These are phyloP conservation scores for Podaxis pistillaris DNA, from an alignment of 768 basidiomycete genomes.

Conservation along the genomic window DNA sequence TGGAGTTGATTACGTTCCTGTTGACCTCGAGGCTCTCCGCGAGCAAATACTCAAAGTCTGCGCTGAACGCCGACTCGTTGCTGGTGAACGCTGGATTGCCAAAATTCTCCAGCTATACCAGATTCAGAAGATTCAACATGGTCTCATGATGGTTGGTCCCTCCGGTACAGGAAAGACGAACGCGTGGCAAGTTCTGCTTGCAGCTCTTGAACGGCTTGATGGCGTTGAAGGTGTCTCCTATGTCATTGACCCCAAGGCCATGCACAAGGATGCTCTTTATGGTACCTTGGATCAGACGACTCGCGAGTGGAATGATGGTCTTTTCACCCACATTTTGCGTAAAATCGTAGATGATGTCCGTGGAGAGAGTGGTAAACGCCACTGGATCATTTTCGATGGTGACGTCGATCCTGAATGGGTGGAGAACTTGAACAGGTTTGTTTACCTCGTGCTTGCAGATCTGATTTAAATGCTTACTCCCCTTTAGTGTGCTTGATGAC, in stretches of 20 bases:
- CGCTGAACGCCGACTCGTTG: slow-evolving; percentile 77
- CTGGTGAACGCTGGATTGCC: slow-evolving; percentile 86
- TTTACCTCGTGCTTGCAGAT: slow-evolving; percentile 14
- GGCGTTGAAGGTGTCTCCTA: slow-evolving; percentile 91
- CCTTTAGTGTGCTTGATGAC: slow-evolving; percentile 89
- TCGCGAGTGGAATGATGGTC: slow-evolving; percentile 98
- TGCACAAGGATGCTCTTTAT: slow-evolving; percentile 97
- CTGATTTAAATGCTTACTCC: slow-evolving; percentile 14
- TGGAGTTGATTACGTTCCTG: slow-evolving; percentile 87
- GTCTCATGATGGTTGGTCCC: slow-evolving; percentile 99
- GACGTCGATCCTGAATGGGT: slow-evolving; percentile 99
- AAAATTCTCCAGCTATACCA: slow-evolving; percentile 98
- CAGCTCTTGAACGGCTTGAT: slow-evolving; percentile 87
- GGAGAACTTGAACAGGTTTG: slow-evolving; percentile 96
- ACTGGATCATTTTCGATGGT: slow-evolving; percentile 99
- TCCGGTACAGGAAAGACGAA: slow-evolving; percentile 97
- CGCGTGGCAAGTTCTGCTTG: slow-evolving; percentile 92
- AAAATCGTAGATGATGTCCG: slow-evolving; percentile 99
- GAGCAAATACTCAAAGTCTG: slow-evolving; percentile 87
- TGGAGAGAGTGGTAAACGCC: slow-evolving; percentile 93
- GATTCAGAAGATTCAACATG: slow-evolving; percentile 99
- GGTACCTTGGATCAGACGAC: slow-evolving; percentile 97
- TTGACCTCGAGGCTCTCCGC: slow-evolving; percentile 83
- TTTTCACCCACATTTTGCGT: slow-evolving; percentile 96
- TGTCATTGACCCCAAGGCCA: slow-evolving; percentile 98